Evolutionary conservation across 2,329 filamentous ascomycete genomes (phyloP), one percentile per base, ranked within the genome.

Genomic region (Fusarium ambrosium): DNA sequence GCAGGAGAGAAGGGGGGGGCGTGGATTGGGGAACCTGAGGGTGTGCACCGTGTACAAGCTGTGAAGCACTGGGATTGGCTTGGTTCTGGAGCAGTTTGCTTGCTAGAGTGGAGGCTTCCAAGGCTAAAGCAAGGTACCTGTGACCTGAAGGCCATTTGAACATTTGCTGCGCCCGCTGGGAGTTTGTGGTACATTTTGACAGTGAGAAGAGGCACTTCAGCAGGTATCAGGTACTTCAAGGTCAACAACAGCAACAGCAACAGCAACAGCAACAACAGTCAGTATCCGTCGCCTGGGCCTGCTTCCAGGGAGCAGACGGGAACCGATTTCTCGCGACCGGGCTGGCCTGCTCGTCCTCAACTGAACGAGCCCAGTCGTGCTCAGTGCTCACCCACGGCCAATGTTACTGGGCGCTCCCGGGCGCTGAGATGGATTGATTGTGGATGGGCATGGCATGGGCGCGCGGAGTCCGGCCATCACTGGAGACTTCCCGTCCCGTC

Each of bases 401-500:
- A 66, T 73, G 41, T 71, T 62, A 56, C 71, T 73, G 71, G 71
- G 71, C 71, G 71, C 71, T 73, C 59, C 71, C 71, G 71, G 71
- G 71, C 71, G 71, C 71, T 74, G 71, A 74, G 71, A 64, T 70
- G 53, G 56, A 62, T 62, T 45, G 32, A 34, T 34, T 34, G 32
- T 34, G 41, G 41, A 45, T 45, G 41, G 41, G 32, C 32, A 34
- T 34, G 32, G 32, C 32, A 45, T 45, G 48, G 48, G 22, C 16
- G 67, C 70, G 67, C 62, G 56, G 61, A 56, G 41, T 56, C 62
- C 56, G 63, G 63, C 62, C 62, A 69, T 51, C 43, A 74, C 68
- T 71, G 71, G 71, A 73, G 59, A 71, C 71, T 71, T 74, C 71
- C 71, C 71, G 71, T 73, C 71, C 71, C 71, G 71, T 73, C 67